Evolutionary conservation across 148 eudicot species (phyloP).

Genomic region (Cornus controversa): DNA sequence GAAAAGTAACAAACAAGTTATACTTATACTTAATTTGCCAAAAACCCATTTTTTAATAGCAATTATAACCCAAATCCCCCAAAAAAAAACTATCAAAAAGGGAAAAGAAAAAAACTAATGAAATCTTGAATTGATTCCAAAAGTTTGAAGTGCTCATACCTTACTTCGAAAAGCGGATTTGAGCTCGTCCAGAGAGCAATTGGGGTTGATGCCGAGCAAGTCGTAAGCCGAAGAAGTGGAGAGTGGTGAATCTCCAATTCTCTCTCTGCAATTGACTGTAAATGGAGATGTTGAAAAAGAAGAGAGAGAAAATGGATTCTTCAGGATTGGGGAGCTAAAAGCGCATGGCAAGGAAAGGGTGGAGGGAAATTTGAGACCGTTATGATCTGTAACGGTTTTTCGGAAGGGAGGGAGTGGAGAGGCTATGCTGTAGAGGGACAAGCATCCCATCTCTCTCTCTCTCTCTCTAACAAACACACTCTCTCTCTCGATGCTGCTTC

Average conservation of each 20-base stretch:
- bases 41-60: neutral
- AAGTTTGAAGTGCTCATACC: conserved; percentile 24
- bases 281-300: conserved; percentile 13
- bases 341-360: neutral
- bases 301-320: neutral
- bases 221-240: conserved; percentile 55
- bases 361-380: neutral
- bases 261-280: conserved; percentile 29
- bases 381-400: neutral
- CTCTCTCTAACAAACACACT: neutral
- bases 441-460: neutral
- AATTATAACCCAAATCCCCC: neutral
- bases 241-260: conserved; percentile 26
- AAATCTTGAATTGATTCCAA: neutral
- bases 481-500: neutral
- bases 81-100: neutral
- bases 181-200: conserved; percentile 61
- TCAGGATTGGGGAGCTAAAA: neutral
- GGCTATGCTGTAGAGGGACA: neutral
- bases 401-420: neutral
- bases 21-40: no score
- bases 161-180: conserved; percentile 86
- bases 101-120: neutral
- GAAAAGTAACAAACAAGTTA: no score
- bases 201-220: conserved; percentile 66